Percentiles rank a stretch among this genome's conserved stretches.
Evolutionary conservation across 176 grass and related monocot species (phyloP).

Genomic region (Phoenix dactylifera): DNA sequence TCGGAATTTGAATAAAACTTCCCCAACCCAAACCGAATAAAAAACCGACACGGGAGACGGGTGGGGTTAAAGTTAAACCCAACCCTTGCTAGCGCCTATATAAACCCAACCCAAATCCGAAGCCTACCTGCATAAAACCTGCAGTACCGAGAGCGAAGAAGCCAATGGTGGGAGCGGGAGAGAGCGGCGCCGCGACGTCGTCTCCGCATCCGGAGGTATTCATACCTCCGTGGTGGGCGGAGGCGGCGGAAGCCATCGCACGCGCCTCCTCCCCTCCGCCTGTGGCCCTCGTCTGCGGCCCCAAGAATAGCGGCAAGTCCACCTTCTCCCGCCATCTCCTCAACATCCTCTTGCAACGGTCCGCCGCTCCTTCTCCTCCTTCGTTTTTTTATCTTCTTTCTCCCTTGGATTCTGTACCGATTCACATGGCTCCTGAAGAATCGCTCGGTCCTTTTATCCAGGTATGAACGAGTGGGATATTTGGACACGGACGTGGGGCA

Average conservation of each 20-base stretch:
- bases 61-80: too few relatives aligned
- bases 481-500: constrained; percentile 86
- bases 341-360: constrained; percentile 72
- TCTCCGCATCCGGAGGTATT: constrained; percentile 14
- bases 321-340: constrained; percentile 84
- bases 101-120: too few relatives aligned
- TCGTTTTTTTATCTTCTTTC: background rate
- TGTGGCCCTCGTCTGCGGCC: constrained; percentile 64
- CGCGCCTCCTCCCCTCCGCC: constrained; percentile 13
- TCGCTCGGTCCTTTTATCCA: background rate
- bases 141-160: too few relatives aligned
- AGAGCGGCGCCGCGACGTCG: background rate
- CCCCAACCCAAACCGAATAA: too few relatives aligned
- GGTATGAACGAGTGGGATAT: constrained; percentile 53
- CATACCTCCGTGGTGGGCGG: constrained; percentile 43
- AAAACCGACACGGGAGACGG: too few relatives aligned
- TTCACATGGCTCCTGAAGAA: background rate
- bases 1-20: too few relatives aligned
- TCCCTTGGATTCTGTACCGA: background rate
- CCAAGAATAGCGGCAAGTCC: constrained; percentile 92
- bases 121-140: too few relatives aligned
- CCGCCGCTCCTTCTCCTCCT: background rate
- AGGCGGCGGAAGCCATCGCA: constrained; percentile 14
- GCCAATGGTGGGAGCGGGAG: too few relatives aligned
- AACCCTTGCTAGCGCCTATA: too few relatives aligned